These are phyloP conservation scores for Xylariaceae sp. DNA, from an alignment of 2,329 filamentous ascomycete species.

Conservation along the genomic window DNA sequence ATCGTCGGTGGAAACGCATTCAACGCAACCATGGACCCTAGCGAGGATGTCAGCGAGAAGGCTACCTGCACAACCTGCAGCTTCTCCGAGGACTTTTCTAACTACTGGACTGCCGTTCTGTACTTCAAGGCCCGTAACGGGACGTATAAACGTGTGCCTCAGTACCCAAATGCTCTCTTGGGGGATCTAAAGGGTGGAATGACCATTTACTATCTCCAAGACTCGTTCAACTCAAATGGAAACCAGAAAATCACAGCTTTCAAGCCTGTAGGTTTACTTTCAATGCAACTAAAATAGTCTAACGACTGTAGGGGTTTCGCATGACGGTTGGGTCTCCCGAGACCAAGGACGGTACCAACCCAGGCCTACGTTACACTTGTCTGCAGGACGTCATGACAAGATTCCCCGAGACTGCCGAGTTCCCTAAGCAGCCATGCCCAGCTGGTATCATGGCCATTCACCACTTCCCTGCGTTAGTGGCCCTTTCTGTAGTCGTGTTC, in stretches of 20 bases:
- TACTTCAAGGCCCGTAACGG: not conserved
- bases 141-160: not conserved
- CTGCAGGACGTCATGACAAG: conserved; percentile 40
- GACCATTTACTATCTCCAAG: not conserved
- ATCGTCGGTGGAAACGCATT: not conserved
- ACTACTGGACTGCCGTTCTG: not conserved
- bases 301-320: conserved; percentile 40
- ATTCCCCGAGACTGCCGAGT: conserved; percentile 41
- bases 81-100: not conserved
- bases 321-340: conserved; percentile 43
- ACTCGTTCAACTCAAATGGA: not conserved
- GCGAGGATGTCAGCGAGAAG: not conserved
- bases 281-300: not conserved
- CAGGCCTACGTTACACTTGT: conserved; percentile 38
- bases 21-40: not conserved
- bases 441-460: conserved; percentile 44
- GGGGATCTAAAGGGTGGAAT: not conserved
- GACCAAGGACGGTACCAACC: conserved; percentile 30
- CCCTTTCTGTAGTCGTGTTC: not conserved
- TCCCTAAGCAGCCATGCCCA: conserved; percentile 39
- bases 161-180: not conserved
- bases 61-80: not conserved
- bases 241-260: not conserved
- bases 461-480: conserved; percentile 41
- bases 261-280: not conserved